phyloP scores from a whole-genome alignment of 2,329 filamentous ascomycete genomes.

The Talaromyces verruculosus region DNA sequence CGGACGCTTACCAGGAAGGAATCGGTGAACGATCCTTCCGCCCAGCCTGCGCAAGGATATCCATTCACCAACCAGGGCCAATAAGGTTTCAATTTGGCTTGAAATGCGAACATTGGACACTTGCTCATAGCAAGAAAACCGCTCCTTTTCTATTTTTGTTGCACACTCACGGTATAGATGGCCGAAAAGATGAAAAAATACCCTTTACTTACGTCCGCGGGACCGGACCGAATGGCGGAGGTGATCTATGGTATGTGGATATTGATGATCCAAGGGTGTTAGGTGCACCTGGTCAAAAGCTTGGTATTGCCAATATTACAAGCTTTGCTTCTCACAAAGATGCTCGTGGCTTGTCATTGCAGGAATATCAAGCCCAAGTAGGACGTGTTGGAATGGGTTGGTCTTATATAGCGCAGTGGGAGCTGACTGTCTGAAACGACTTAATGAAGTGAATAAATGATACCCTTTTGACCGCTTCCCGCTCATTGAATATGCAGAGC shows the following conservation, averaged over 20 bases:
- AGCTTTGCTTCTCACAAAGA: conserved; percentile 52
- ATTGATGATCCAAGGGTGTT: conserved; percentile 62
- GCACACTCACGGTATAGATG: conserved; percentile 64
- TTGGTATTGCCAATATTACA: conserved; percentile 64
- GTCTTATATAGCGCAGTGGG: conserved; percentile 56
- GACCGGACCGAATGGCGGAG: conserved; percentile 58
- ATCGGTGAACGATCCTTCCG: conserved; percentile 59
- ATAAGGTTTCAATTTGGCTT: conserved; percentile 80
- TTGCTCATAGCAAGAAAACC: conserved; percentile 64
- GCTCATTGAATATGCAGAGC: not conserved
- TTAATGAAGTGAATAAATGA: conserved; percentile 8
- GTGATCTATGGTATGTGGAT: conserved; percentile 79
- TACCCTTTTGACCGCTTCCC: conserved; percentile 9
- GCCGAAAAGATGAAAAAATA: conserved; percentile 65
- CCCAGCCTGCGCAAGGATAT: conserved; percentile 61
- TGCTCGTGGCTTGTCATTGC: conserved; percentile 53
- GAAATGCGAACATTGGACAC: conserved; percentile 78
- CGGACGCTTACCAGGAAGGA: conserved; percentile 48
- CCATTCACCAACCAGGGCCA: conserved; percentile 56
- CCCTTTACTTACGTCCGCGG: conserved; percentile 59
- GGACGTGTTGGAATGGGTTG: conserved; percentile 52
- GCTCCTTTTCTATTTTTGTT: conserved; percentile 70
- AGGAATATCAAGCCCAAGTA: conserved; percentile 50
- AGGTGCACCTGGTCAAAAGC: conserved; percentile 66
- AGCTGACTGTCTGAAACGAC: conserved; percentile 41